Conservation (phyloP, 208 protist genomes). For the Acanthamoeba triangularis region DNA sequence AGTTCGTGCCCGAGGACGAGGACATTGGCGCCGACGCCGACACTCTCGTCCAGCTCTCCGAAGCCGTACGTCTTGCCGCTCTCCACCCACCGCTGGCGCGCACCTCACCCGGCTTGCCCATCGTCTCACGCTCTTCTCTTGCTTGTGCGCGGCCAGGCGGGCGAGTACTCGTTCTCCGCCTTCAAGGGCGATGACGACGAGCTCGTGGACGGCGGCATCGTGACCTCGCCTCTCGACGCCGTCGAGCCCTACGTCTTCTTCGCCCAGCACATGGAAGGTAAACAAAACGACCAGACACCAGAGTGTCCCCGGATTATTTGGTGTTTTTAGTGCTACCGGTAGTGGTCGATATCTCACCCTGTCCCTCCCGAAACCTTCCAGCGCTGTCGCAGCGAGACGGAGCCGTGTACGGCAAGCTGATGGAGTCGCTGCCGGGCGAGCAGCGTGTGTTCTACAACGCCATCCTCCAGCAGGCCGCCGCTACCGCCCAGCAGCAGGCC, state of each 20-base stretch:
- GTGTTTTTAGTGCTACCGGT: background rate
- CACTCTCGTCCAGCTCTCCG: background rate
- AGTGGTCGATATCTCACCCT: background rate
- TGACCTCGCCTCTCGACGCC: constrained; percentile 28
- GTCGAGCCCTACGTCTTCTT: constrained; percentile 37
- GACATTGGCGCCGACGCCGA: constrained; percentile 3
- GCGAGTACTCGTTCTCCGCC: constrained; percentile 20
- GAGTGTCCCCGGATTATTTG: background rate
- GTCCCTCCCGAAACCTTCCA: background rate
- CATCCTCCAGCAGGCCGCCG: constrained; percentile 25
- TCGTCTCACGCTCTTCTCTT: background rate
- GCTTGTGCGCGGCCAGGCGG: background rate
- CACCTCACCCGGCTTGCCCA: no score
- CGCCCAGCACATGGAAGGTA: background rate
- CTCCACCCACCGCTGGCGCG: no score
- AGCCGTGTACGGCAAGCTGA: background rate
- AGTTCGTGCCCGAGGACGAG: background rate
- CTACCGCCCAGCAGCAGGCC: constrained; percentile 83
- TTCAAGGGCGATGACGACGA: constrained; percentile 62
- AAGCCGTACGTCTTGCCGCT: background rate
- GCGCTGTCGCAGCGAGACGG: constrained; percentile 30
- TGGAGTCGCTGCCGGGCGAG: background rate
- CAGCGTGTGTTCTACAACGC: constrained; percentile 45
- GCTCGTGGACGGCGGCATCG: constrained; percentile 1
- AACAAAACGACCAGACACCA: no score